Percentiles rank a stretch among this genome's conserved stretches.
These are phyloP conservation scores for Blastomyces parvus DNA, from an alignment of 2,329 filamentous ascomycete genomes.

Conservation along the genomic window DNA sequence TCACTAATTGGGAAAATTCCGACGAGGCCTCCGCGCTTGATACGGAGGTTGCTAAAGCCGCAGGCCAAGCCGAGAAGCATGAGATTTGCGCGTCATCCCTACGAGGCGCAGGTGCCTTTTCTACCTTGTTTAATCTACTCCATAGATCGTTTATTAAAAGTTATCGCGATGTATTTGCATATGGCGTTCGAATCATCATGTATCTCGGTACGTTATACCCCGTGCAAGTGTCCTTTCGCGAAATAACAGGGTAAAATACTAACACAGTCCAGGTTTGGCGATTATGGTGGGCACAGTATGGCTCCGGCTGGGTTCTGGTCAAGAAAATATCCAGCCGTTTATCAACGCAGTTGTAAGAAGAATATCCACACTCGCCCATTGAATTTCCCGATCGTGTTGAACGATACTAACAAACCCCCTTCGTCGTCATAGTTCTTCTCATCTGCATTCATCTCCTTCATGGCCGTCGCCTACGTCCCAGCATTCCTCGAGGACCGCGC, in stretches of 20 bases:
- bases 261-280: constrained; percentile 46
- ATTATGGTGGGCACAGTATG: constrained; percentile 86
- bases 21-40: constrained; percentile 27
- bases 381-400: not conserved
- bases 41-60: constrained; percentile 21
- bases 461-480: constrained; percentile 77
- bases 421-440: constrained; percentile 50
- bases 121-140: constrained; percentile 55
- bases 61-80: constrained; percentile 22
- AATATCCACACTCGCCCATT: not conserved
- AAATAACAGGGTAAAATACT: not conserved
- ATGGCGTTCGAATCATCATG: constrained; percentile 74
- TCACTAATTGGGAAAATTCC: constrained; percentile 48
- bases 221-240: not conserved
- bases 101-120: constrained; percentile 35
- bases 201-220: constrained; percentile 49
- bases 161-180: constrained; percentile 73
- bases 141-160: constrained; percentile 76
- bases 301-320: constrained; percentile 58
- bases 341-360: constrained; percentile 62
- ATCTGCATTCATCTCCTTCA: constrained; percentile 67
- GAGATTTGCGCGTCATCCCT: constrained; percentile 19
- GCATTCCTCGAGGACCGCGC: constrained; percentile 69
- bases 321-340: constrained; percentile 67
- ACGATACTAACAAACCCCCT: not conserved